Evolutionary conservation across 2,329 filamentous ascomycete genomes (phyloP), one percentile per base, ranked within the genome.

Genomic region (Cladosporium phlei): DNA sequence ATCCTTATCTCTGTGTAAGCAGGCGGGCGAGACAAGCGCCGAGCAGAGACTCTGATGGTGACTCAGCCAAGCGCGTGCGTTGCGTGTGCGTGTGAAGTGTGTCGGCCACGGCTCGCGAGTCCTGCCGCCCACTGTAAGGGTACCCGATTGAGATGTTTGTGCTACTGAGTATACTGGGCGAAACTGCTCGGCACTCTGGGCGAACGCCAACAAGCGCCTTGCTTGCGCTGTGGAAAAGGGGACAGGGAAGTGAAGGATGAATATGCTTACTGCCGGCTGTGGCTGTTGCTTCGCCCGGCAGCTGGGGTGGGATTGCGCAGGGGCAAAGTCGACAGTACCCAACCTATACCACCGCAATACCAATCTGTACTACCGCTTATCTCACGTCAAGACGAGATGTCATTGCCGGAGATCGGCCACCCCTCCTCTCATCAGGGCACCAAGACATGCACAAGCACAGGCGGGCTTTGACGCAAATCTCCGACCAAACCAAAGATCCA

Each of bases 201-300:
- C 27, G 11, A 29, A 29, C 8, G 27, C 27, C n/a, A n/a, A n/a
- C n/a, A n/a, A 27, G 24, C 6, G 24, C 24, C 6, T 6, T 29
- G 28, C 5, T 29, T 5, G 28, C 12, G 24, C 24, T 27, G 24
- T n/a, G n/a, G n/a, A n/a, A 20, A 20, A 34, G 16, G 32, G 32
- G 14, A 6, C n/a, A 39, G 17, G 21, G 32, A 24, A 44, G 42
- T 25, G 32, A 45, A 45, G 42, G 42, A 45, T 45, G 32, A 45
- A 37, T 45, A 45, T 45, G 42, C 42, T 37, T 45, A 45, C 40
- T 29, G 42, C 42, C 32, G 42, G 34, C n/a, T n/a, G 35, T 38
- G 35, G 35, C 35, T 27, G n/a, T n/a, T n/a, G 21, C 34, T 19
- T 19, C 16, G 28, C 28, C 28, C 9, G 38, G 38, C 25, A 17